A percentile compares a stretch with the other conserved stretches of the same genome.
These are phyloP conservation scores for Ceratocystis destructans DNA, from an alignment of 2,329 filamentous ascomycete species.

Conservation along the genomic window DNA sequence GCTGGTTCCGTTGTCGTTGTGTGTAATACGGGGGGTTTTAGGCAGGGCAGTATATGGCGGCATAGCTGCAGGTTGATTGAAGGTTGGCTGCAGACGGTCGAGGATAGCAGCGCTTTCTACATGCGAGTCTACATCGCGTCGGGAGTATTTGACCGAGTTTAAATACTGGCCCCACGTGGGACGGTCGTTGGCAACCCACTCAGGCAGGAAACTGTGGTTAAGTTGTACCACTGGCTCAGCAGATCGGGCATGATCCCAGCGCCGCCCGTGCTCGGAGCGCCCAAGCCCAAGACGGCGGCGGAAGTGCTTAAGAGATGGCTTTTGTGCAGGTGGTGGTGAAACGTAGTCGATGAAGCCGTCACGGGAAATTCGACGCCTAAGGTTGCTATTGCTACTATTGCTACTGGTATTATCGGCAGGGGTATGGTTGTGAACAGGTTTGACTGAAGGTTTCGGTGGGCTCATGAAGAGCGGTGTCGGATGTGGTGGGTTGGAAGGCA, in stretches of 20 bases:
- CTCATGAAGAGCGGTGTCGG: conserved; percentile 29
- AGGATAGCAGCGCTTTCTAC: conserved; percentile 35
- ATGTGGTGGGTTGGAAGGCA: conserved; percentile 25
- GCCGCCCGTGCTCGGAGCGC: conserved; percentile 34
- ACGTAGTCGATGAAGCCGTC: conserved; percentile 35
- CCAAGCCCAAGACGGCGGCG: conserved; percentile 17
- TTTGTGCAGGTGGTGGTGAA: conserved; percentile 4
- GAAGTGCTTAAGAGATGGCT: conserved; percentile 11
- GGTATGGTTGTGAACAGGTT: conserved; percentile 31
- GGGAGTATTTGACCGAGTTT: conserved; percentile 28
- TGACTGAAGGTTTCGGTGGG: conserved; percentile 29
- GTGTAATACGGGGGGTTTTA: conserved; percentile 19
- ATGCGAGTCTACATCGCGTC: conserved; percentile 34
- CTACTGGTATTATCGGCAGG: conserved; percentile 25
- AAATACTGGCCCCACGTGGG: conserved; percentile 41
- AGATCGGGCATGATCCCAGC: conserved; percentile 47
- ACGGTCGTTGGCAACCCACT: conserved; percentile 14
- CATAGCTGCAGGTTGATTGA: conserved; percentile 30
- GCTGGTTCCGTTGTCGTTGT: conserved; percentile 1
- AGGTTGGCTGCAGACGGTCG: conserved; percentile 35
- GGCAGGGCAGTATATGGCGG: conserved; percentile 22
- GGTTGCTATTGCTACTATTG: conserved; percentile 10
- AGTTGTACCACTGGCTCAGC: conserved; percentile 41
- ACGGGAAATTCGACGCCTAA: conserved; percentile 32
- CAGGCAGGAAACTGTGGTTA: conserved; percentile 10